Base-by-base conservation (phyloP, 129 eudicot species). In the Lactuca sativa region DNA sequence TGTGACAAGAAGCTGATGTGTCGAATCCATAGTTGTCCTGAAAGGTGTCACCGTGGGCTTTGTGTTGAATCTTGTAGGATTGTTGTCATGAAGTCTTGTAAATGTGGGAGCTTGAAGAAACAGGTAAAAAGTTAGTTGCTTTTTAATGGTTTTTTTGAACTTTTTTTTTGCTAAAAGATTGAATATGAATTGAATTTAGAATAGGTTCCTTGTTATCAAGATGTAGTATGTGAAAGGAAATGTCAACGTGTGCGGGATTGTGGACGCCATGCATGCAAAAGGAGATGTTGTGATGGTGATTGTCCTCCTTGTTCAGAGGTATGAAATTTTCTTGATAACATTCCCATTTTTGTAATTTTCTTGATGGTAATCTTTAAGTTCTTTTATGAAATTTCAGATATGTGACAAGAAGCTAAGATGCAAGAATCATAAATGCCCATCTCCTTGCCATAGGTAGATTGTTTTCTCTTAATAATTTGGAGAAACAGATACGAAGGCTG, bases 301-400 rank as follows among this genome's bases (percentile, higher is more conserved):
- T 95, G 99, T 59, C 96, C 99, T 4, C 96, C 97, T 73, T 95
- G 99, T 80, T 79, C 97, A 8, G 97, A 95, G 99, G 99, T 87
- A 66, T 74, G 67, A 43, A n/a, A n/a, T 7, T 69, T 62, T 7
- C 15, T n/a, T n/a, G 60, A 13, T 17, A 49, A 40, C 47, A 11
- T 30, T 66, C 17, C 0, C 14, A 10, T 21, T 43, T 58, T 41
- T 59, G n/a, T 75, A 9, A 62, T 18, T 49, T 59, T 59, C 14
- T 55, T 77, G 49, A 61, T 77, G 31, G 14, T 61, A 58, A 66
- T 69, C 31, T 56, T 64, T 34, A 51, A 53, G 16, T 49, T 34
- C 56, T 34, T 61, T 59, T 62, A 13, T 72, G 66, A 44, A 37
- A 44, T 57, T 44, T 78, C 71, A 93, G 99, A 85, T 93, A 76